A percentile compares a stretch with the other conserved stretches of the same genome.
phyloP scores from a whole-genome alignment of 2,329 filamentous ascomycete genomes.

The Fusarium beomiforme region DNA sequence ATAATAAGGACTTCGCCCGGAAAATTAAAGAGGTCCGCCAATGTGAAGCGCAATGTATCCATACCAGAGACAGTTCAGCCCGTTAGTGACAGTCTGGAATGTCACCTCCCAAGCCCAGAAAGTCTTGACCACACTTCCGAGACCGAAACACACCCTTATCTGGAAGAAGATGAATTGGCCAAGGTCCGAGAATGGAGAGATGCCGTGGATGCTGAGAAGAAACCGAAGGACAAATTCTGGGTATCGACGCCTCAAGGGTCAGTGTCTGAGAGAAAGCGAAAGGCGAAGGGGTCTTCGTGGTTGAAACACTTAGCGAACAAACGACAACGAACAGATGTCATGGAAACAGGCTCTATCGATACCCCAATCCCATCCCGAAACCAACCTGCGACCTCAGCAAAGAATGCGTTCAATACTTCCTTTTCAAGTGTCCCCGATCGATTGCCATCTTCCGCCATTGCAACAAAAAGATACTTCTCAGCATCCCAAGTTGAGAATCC shows the following conservation, averaged over 20 bases:
- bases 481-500: background rate
- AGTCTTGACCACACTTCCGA: constrained; percentile 50
- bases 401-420: constrained; percentile 15
- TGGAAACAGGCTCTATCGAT: constrained; percentile 34
- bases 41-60: constrained; percentile 19
- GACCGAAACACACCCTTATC: constrained; percentile 42
- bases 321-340: constrained; percentile 37
- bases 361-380: constrained; percentile 30
- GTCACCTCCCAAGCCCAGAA: constrained; percentile 55
- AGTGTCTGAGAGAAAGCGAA: constrained; percentile 38
- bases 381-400: background rate
- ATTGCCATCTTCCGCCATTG: constrained; percentile 23
- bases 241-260: constrained; percentile 26
- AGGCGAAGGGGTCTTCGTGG: constrained; percentile 46
- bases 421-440: constrained; percentile 35
- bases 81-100: constrained; percentile 43
- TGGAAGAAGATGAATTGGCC: constrained; percentile 46
- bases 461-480: background rate
- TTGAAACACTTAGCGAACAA: constrained; percentile 46
- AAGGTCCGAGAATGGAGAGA: constrained; percentile 49
- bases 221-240: constrained; percentile 36
- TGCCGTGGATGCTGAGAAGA: constrained; percentile 23
- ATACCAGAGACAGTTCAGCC: constrained; percentile 27
- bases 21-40: constrained; percentile 26
- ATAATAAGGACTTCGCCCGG: constrained; percentile 27